phyloP scores from a whole-genome alignment of 2,329 filamentous ascomycete genomes.

The Pseudogymnoascus sp. region DNA sequence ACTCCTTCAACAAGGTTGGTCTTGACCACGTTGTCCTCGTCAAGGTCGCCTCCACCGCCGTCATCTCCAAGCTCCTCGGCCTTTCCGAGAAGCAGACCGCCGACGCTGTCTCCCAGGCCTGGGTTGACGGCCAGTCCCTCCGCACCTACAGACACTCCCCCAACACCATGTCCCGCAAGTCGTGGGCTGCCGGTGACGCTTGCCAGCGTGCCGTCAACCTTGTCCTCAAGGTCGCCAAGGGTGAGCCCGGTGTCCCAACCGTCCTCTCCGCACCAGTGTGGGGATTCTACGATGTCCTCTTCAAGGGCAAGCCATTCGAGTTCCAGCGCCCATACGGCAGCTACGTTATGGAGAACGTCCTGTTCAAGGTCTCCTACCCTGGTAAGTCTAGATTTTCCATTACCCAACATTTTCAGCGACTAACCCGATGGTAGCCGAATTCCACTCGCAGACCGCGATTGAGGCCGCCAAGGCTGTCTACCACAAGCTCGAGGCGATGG shows the following conservation, averaged over 20 bases:
- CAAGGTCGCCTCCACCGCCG: conserved; percentile 92
- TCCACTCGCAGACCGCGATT: conserved; percentile 97
- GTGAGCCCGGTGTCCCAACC: conserved; percentile 83
- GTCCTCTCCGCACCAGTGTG: conserved; percentile 87
- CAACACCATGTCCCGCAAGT: conserved; percentile 99
- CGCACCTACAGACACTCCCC: conserved; percentile 95
- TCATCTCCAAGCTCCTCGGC: conserved; percentile 91
- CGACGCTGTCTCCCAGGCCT: conserved; percentile 92
- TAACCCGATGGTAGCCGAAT: conserved; percentile 56
- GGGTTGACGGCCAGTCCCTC: conserved; percentile 92
- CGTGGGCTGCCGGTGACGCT: conserved; percentile 96
- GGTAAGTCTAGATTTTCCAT: conserved; percentile 42
- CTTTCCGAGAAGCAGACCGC: conserved; percentile 84
- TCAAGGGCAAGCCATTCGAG: conserved; percentile 90
- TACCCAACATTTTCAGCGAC: conserved; percentile 9
- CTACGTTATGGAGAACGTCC: conserved; percentile 99
- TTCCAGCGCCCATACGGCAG: conserved; percentile 95
- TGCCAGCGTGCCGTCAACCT: conserved; percentile 93
- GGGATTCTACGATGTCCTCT: conserved; percentile 98
- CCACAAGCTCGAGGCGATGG: conserved; percentile 70
- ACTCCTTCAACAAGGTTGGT: conserved; percentile 98
- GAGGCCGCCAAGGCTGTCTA: conserved; percentile 88
- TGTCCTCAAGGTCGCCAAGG: conserved; percentile 81
- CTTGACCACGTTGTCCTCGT: conserved; percentile 96
- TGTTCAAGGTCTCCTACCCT: conserved; percentile 99